Base-by-base conservation (phyloP, 2,329 filamentous ascomycete genomes). In the Epichloe hybrida region DNA sequence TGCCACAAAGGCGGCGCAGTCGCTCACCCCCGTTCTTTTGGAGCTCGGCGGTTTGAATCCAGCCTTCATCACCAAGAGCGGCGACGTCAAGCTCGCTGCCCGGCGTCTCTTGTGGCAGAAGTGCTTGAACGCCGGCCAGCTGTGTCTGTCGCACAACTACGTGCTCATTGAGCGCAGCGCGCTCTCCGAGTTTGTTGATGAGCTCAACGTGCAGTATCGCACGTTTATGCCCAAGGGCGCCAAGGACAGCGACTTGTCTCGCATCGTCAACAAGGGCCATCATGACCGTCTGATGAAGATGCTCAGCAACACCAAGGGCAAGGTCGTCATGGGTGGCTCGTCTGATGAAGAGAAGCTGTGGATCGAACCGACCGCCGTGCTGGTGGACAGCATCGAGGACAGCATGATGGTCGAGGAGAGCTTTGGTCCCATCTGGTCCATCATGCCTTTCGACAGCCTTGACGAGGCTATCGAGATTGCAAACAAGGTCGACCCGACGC, bases 141-240 rank as follows among this genome's bases (percentile, higher is more conserved):
- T 96, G 56, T 98, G 93, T 66, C 79, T 96, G 55, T 88, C 84
- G 27, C 89, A 96, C 62, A 96, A 97, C 73, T 96, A 95, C 68
- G 83, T 87, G 49, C 75, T 96, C 48, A 80, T 95, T 31, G 88
- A 97, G 64, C 81, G 80, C 57, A 78, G 81, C 44, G 74, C 93
- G 4, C 69, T 91, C 31, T 74, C 81, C 13, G 71, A 76, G 31
- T 88, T 97, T 59, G 71, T 97, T 55, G 74, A 80, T 49, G 80
- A 86, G 61, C 76, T 97, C 61, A 84, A 86, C 63, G 75, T 74
- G 43, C 79, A 81, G 7, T 76, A 86, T 61, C 76, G 80, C 48
- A 79, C 86, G 51, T 95, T 94, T 72, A 95, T 88, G 68, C 93
- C 93, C 43, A 71, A 86, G 9, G 93, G 93, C 21, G 79, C 84